Evolutionary conservation across 768 basidiomycete species (phyloP), one percentile per base, ranked within the genome.

Genomic region (Russula foetens): DNA sequence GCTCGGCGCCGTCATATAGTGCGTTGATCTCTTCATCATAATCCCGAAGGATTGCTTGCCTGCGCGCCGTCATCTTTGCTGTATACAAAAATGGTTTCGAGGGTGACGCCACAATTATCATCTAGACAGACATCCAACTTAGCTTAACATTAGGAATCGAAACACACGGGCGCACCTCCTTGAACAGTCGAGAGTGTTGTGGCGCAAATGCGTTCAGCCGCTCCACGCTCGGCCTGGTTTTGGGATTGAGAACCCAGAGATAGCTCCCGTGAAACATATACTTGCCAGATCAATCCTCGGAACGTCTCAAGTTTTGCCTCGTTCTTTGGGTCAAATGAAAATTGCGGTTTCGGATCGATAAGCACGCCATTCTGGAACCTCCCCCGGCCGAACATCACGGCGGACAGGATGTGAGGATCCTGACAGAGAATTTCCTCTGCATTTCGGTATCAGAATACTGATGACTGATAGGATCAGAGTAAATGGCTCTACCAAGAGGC

Each of bases 181-280:
- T 79, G 69, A 79, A 79, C 4, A 81, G 65, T n/a, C 77, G 67
- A 0, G 77, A 78, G 62, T 80, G 78, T 33, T 71, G 67, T 8
- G 80, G 79, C 0, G 78, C 77, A 53, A 67, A 73, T n/a, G 62
- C 62, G 57, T 80, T 81, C 53, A 75, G 68, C 47, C 71, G 62
- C 56, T 79, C 73, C 4, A 79, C 69, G 8, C 71, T 76, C 0
- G 75, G 70, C 77, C 76, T 79, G 33, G 15, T 15, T 44, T 29
- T 51, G n/a, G 26, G 38, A n/a, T 23, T 17, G 31, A 50, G 43
- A 50, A 35, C n/a, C 11, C 21, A 56, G 43, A 4, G 2, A 28
- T 8, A 29, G 5, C 14, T 19, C 45, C n/a, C 7, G 23, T 12
- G 31, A 31, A 0, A 12, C 9, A 24, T 33, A 41, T 7, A 53